Base-by-base conservation (phyloP, 306 rosid species). In the Boehmeria nivea region DNA sequence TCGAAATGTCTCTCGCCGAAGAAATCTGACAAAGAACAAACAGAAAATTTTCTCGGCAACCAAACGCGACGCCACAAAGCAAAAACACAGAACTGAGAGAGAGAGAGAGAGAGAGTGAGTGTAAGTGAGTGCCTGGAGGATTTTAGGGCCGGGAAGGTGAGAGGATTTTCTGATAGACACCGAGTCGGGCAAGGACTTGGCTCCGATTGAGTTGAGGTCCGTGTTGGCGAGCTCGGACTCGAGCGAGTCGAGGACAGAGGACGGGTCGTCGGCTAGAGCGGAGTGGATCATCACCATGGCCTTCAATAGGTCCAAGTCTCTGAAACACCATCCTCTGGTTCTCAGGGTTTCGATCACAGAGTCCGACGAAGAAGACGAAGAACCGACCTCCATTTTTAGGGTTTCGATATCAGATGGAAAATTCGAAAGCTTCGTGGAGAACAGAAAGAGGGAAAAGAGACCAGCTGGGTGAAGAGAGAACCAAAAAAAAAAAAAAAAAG, bases 211-310 rank as follows among this genome's bases (percentile, higher is more conserved):
- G 54, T 74, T 64, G 42, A 88, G 83, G 71, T 85, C 96, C 22
- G 73, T 56, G 76, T 88, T 82, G 51, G 79, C 55, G 18, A 88
- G 94, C 71, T 88, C 91, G 28, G 83, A 67, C 33, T 81, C 96
- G 7, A 82, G 80, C 8, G 72, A 70, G 46, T 44, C 72, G 16
- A 68, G 33, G 27, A 78, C 68, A 52, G 68, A 51, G 26, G 66
- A 45, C 19, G 23, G 36, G 54, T 73, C 74, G 43, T 74, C 76
- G 42, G 88, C 78, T 15, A 88, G 59, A 44, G 80, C 86, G 40
- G 66, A 61, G 34, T 61, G 80, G 64, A 85, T 74, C 54, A 54
- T 36, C 66, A 82, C 71, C 34, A 70, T 69, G 19, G 75, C 91
- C 33, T 77, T 60, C 43, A 85, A 43, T 47, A 60, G 67, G 8